Evolutionary conservation across 148 eudicot species (phyloP).

Genomic region (Camellia lanceoleosa): DNA sequence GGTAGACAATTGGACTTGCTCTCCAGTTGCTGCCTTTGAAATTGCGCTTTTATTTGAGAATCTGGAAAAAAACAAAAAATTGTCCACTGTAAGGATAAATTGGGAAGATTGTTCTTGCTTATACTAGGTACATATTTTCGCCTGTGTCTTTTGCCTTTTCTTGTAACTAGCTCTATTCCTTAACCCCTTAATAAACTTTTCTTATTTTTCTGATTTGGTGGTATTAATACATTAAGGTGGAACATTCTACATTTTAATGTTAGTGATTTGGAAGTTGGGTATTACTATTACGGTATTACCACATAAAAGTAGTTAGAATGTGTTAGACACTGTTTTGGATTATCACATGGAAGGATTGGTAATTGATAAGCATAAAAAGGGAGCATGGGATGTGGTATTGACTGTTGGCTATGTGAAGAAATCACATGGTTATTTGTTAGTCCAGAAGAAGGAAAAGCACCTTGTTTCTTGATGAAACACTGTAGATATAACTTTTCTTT

Average conservation of each 20-base stretch:
- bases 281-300: neutral
- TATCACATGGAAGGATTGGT: neutral
- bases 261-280: neutral
- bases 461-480: neutral
- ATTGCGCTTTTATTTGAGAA: neutral
- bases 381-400: neutral
- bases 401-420: neutral
- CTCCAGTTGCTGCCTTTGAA: slow-evolving; percentile 1
- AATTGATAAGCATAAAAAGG: neutral
- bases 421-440: neutral
- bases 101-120: neutral
- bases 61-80: neutral
- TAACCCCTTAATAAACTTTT: no score
- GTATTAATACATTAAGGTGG: no score
- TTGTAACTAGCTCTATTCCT: neutral
- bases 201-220: no score
- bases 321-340: neutral
- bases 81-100: neutral
- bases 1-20: neutral
- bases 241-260: no score
- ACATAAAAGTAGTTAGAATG: neutral
- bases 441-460: neutral
- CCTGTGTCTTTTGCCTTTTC: neutral
- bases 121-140: neutral
- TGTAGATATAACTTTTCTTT: neutral